Percentiles rank a stretch among this genome's conserved stretches.
phyloP scores from a whole-genome alignment of 106 monocot species.

The Dioscorea dumetorum region DNA sequence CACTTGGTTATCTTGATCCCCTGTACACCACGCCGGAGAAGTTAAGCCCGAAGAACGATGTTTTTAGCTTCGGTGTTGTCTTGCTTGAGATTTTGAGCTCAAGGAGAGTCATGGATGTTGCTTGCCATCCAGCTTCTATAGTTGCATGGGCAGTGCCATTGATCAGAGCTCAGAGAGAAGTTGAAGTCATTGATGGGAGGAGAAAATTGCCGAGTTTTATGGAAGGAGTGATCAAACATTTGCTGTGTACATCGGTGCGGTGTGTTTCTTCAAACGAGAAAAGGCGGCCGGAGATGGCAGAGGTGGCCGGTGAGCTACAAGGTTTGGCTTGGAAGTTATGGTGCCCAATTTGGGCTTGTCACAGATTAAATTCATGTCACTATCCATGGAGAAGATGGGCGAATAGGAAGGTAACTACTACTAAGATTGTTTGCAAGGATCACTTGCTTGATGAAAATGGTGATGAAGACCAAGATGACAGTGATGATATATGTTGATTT shows the following conservation, averaged over 20 bases:
- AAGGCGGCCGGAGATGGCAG: conserved; percentile 49
- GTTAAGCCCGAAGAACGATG: conserved; percentile 52
- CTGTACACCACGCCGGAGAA: conserved; percentile 37
- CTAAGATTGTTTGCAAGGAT: conserved; percentile 38
- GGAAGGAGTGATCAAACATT: conserved; percentile 14
- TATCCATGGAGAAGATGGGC: conserved; percentile 23
- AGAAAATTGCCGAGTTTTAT: conserved; percentile 6
- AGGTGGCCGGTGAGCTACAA: conserved; percentile 51
- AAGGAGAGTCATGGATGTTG: conserved; percentile 49
- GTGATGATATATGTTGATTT: conserved; percentile 10
- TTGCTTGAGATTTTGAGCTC: conserved; percentile 68
- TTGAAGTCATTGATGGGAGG: conserved; percentile 37
- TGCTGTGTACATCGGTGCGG: conserved; percentile 39
- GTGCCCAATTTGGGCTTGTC: background rate
- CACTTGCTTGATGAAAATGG: conserved; percentile 17
- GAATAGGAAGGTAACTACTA: conserved; percentile 38
- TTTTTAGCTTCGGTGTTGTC: conserved; percentile 88
- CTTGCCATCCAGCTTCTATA: conserved; percentile 32
- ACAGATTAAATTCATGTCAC: no score
- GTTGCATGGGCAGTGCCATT: conserved; percentile 56
- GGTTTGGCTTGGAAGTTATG: conserved; percentile 6
- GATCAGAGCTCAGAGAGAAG: conserved; percentile 10
- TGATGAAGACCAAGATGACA: conserved; percentile 10
- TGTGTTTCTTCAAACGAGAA: conserved; percentile 38
- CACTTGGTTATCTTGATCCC: conserved; percentile 85